Percentiles rank a stretch among this genome's conserved stretches.
These are phyloP conservation scores for Tanacetum coccineum DNA, from an alignment of 129 eudicot genomes.

Conservation along the genomic window DNA sequence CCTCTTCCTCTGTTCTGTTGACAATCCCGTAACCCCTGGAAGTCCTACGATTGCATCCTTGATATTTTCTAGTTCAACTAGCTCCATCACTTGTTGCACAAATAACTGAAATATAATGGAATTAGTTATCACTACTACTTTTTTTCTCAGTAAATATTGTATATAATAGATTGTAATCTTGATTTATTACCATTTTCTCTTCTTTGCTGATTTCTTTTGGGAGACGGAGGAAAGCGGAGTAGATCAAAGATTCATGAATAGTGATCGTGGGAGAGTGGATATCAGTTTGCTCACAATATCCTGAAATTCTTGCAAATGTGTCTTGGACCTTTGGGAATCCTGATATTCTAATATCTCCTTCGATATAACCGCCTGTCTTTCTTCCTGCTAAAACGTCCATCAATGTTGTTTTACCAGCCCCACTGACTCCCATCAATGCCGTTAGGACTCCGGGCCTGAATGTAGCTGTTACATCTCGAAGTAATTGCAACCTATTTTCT, in stretches of 20 bases:
- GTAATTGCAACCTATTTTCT: conserved; percentile 35
- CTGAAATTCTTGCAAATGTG: conserved; percentile 47
- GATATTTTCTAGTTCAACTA: conserved; percentile 63
- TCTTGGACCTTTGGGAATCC: conserved; percentile 50
- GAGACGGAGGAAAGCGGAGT: conserved; percentile 53
- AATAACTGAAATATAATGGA: conserved; percentile 34
- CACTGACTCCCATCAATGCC: conserved; percentile 62
- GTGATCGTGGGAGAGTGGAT: conserved; percentile 53
- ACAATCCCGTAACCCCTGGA: conserved; percentile 72
- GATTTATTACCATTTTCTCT: conserved; percentile 30
- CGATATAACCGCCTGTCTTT: conserved; percentile 44
- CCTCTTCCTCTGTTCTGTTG: conserved; percentile 81
- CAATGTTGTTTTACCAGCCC: conserved; percentile 61
- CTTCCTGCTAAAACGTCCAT: conserved; percentile 63
- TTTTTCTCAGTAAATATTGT: not conserved
- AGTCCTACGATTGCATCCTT: conserved; percentile 76
- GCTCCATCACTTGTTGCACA: conserved; percentile 67
- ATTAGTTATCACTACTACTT: not conserved
- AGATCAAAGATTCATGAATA: conserved; percentile 43
- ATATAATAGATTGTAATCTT: not conserved
- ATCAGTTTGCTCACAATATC: conserved; percentile 56
- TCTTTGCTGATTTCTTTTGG: conserved; percentile 33
- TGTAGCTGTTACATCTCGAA: conserved; percentile 47
- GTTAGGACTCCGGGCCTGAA: conserved; percentile 61
- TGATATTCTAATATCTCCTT: conserved; percentile 49